Evolutionary conservation across 306 rosid species (phyloP).

Genomic region (Cotoneaster glaucophyllus): DNA sequence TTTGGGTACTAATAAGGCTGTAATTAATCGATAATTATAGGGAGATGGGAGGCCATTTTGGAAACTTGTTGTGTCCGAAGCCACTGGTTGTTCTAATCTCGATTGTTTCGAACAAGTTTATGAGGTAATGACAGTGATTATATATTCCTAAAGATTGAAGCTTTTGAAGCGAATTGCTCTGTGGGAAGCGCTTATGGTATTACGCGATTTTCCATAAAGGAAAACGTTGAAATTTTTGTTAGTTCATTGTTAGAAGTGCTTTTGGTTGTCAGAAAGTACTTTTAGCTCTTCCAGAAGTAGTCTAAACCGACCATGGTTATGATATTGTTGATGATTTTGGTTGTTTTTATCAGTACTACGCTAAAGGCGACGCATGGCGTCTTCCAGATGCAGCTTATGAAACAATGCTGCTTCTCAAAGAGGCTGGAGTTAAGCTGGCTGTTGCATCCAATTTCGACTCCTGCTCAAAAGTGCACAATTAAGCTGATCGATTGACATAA

Average conservation of each 20-base stretch:
- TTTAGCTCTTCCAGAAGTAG: too few species aligned
- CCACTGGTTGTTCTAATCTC: conserved; percentile 72
- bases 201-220: too few species aligned
- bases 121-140: conserved; percentile 38
- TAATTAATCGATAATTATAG: conserved; percentile 28
- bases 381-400: conserved; percentile 79
- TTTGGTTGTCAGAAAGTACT: too few species aligned
- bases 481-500: not conserved
- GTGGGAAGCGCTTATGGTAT: too few species aligned
- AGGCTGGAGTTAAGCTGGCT: conserved; percentile 92
- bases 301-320: not conserved
- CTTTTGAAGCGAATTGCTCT: not conserved
- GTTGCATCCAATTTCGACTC: conserved; percentile 92
- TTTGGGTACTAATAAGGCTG: not conserved
- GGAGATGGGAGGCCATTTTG: conserved; percentile 99
- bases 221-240: too few species aligned
- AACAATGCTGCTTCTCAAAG: conserved; percentile 69
- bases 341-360: conserved; percentile 58
- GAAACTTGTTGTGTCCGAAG: conserved; percentile 89
- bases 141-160: not conserved
- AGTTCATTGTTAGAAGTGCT: too few species aligned
- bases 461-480: too few species aligned
- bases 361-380: conserved; percentile 81
- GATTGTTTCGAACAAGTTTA: conserved; percentile 85
- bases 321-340: not conserved